Evolutionary conservation across 805 yeast species (phyloP).

Genomic region (Tanozyma kutaoensis): DNA sequence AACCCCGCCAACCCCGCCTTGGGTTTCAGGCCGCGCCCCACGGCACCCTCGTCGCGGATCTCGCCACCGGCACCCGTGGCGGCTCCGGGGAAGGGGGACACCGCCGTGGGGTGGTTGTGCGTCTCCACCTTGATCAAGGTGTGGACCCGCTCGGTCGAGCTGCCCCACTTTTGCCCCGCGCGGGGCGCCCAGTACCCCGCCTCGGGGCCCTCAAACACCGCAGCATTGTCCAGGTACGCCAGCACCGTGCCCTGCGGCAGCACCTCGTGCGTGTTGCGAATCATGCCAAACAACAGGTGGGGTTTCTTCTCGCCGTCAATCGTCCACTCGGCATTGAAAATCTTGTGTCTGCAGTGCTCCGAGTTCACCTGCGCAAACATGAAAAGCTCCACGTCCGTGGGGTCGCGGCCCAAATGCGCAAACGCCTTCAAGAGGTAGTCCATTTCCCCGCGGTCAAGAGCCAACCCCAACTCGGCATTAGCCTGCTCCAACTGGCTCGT

Average conservation of each 20-base stretch:
- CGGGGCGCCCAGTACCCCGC: conserved; percentile 76
- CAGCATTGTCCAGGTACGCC: conserved; percentile 97
- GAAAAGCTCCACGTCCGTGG: conserved; percentile 94
- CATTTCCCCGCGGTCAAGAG: conserved; percentile 90
- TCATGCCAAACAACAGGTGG: conserved; percentile 79
- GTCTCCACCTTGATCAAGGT: conserved; percentile 94
- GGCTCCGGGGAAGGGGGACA: conserved; percentile 98
- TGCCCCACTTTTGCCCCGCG: conserved; percentile 56
- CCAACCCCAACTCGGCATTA: conserved; percentile 77
- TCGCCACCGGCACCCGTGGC: conserved; percentile 99
- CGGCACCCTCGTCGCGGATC: conserved; percentile 99
- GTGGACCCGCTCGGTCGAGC: conserved; percentile 68
- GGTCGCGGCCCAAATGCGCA: conserved; percentile 67
- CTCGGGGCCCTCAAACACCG: conserved; percentile 77
- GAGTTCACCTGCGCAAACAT: conserved; percentile 99
- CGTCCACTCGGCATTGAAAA: conserved; percentile 97
- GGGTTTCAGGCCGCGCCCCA: conserved; percentile 94
- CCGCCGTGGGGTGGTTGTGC: conserved; percentile 98
- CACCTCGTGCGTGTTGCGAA: conserved; percentile 78
- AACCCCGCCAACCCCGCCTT: conserved; percentile 95
- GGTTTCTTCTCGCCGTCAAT: conserved; percentile 73
- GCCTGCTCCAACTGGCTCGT: conserved; percentile 54
- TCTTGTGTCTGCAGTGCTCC: conserved; percentile 98
- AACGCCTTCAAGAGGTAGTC: conserved; percentile 78
- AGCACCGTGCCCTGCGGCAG: conserved; percentile 76